Percentiles rank a stretch among this genome's conserved stretches.
Conservation (phyloP, 441 rosid species). For the Brassica hybrid region DNA sequence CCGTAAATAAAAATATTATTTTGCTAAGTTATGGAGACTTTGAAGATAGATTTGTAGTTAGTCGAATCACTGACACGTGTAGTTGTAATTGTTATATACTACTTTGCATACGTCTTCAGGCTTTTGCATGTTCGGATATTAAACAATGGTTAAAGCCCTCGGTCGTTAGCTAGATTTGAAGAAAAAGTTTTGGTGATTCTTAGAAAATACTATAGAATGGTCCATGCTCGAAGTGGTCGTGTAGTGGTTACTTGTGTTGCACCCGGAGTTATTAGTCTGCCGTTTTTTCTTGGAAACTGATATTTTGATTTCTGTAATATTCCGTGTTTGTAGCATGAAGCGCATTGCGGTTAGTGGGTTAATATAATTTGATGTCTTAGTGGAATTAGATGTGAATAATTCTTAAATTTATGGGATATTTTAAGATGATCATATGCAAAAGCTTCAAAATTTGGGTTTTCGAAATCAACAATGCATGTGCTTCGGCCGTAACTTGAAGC, state of each 20-base stretch:
- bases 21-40: constrained; percentile 24
- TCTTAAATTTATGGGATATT: background rate
- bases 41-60: constrained; percentile 18
- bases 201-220: constrained; percentile 1
- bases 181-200: background rate
- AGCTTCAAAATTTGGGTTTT: background rate
- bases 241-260: constrained; percentile 1
- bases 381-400: constrained; percentile 3
- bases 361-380: constrained; percentile 1
- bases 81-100: constrained; percentile 24
- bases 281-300: constrained; percentile 9
- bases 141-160: background rate
- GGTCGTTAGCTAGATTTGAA: background rate
- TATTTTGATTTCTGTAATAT: background rate
- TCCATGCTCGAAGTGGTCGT: constrained; percentile 15
- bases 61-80: constrained; percentile 32
- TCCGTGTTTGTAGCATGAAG: background rate
- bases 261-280: background rate
- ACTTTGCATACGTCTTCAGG: background rate
- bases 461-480: background rate
- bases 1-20: background rate
- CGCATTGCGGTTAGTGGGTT: constrained; percentile 1
- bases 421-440: background rate
- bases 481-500: background rate
- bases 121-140: constrained; percentile 20